Base-by-base conservation (phyloP, 148 eudicot genomes). In the Limonium bicolor region DNA sequence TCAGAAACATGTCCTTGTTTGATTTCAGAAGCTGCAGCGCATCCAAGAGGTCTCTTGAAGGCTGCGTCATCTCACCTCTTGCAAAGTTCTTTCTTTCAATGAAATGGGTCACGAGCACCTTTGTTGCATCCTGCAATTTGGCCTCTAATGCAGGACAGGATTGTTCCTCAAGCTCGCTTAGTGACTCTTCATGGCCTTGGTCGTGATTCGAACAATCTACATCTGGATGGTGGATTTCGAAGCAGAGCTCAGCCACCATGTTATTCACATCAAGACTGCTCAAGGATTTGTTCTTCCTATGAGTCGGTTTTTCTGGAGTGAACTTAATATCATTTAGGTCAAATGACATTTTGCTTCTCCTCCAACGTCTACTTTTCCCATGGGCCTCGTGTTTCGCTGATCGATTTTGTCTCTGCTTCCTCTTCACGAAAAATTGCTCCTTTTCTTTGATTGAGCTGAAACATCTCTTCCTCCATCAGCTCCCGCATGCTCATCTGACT, bases 401-500 rank as follows among this genome's bases (percentile, higher is more conserved):
- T 18, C 54, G 36, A 38, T 41, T 33, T 50, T 26, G 62, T 36
- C 61, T 11, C 64, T 21, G 50, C 29, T 27, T 48, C 62, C 25
- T 40, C 66, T 41, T 51, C 54, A 20, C 10, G 12, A 19, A 26
- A 40, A 40, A 2, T 9, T 20, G 14, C 14, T 41, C n/a, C n/a
- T n/a, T n/a, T n/a, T n/a, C n/a, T n/a, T n/a, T n/a, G n/a, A n/a
- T n/a, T n/a, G n/a, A n/a, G 45, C 55, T 72, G 95, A n/a, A 55
- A 40, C 95, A 84, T 90, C 55, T 85, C 99, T 63, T 78, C 95
- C 55, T 71, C 86, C 94, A 92, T 81, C 25, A 92, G 76, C 52
- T 76, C 81, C 71, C 85, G 85, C 36, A 92, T 86, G 58, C 94
- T 81, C 53, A 69, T 58, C 58, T 74, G 76, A n/a, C 53, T 38